Conservation (phyloP, 2,329 filamentous ascomycete species). For the Diaporthe aspalathi region DNA sequence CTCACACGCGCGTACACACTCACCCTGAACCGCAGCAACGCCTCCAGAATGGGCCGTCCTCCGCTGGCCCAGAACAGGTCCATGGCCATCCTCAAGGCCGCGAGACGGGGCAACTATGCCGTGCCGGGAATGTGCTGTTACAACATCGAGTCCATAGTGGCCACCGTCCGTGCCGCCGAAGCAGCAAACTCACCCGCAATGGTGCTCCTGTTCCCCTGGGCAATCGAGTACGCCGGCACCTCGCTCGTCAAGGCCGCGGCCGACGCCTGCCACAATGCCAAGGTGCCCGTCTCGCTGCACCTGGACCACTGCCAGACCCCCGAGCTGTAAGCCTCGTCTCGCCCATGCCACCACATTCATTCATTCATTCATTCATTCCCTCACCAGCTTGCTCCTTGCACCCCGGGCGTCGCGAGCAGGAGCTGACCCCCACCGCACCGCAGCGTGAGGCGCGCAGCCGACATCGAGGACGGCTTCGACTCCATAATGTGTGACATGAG, state of each 20-base stretch:
- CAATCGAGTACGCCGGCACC: conserved; percentile 72
- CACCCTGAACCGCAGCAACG: neutral
- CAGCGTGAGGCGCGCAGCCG: conserved; percentile 67
- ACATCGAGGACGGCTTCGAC: conserved; percentile 68
- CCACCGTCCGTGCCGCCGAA: conserved; percentile 76
- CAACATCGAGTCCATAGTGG: conserved; percentile 77
- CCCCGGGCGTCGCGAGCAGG: neutral
- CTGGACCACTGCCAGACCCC: conserved; percentile 75
- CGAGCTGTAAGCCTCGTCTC: conserved; percentile 54
- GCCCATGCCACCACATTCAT: no score
- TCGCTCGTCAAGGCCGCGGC: conserved; percentile 67
- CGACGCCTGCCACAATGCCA: conserved; percentile 65
- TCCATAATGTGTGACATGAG: conserved; percentile 81
- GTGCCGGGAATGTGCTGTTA: conserved; percentile 73
- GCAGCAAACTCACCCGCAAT: conserved; percentile 74
- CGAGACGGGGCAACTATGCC: conserved; percentile 65
- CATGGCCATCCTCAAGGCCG: conserved; percentile 67
- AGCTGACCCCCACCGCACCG: neutral
- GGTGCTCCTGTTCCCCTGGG: conserved; percentile 81
- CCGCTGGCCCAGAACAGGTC: conserved; percentile 60
- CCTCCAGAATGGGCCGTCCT: conserved; percentile 49
- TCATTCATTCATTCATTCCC: no score
- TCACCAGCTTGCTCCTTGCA: no score
- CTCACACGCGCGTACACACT: neutral
- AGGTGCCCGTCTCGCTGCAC: conserved; percentile 71